A percentile compares a stretch with the other conserved stretches of the same genome.
Conservation (phyloP, 2,329 filamentous ascomycete species). For the Chaetomiaceae sp. region DNA sequence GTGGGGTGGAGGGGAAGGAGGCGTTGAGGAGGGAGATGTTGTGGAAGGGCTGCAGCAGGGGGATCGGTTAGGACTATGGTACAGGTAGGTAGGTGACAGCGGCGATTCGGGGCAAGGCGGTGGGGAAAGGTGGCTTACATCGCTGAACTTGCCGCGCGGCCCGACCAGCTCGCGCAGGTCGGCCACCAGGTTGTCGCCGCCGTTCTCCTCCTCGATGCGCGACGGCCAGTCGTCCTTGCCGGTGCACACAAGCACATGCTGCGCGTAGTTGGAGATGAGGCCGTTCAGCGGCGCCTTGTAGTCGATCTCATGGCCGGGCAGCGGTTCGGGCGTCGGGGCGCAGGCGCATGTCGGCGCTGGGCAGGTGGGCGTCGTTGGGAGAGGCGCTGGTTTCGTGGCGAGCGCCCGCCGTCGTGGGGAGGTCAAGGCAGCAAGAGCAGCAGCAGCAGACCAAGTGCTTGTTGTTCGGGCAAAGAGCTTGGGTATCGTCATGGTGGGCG, state of each 20-base stretch:
- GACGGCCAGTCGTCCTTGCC: conserved; percentile 75
- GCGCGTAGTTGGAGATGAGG: conserved; percentile 69
- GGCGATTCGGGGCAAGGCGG: background rate
- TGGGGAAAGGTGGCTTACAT: conserved; percentile 45
- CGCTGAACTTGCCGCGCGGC: conserved; percentile 57
- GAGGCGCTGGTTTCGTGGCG: conserved; percentile 25
- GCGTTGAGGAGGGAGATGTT: conserved; percentile 71
- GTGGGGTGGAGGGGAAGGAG: conserved; percentile 61
- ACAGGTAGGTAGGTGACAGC: no score
- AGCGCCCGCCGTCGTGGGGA: background rate
- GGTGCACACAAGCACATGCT: conserved; percentile 80
- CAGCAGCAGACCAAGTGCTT: conserved; percentile 1
- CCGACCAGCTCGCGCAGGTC: conserved; percentile 66
- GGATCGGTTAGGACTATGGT: no score
- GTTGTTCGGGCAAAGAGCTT: conserved; percentile 6
- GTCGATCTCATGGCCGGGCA: conserved; percentile 68
- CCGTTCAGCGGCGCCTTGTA: conserved; percentile 62
- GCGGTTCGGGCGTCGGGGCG: conserved; percentile 57
- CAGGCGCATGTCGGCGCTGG: conserved; percentile 73
- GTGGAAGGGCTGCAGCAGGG: conserved; percentile 64
- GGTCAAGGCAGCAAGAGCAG: no score
- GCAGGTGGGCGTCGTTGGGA: conserved; percentile 50
- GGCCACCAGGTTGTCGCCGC: conserved; percentile 58
- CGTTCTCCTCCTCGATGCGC: conserved; percentile 75
- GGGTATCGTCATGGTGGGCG: conserved; percentile 11